Conservation (phyloP, 257 asterid species). For the Solanum peruvianum region DNA sequence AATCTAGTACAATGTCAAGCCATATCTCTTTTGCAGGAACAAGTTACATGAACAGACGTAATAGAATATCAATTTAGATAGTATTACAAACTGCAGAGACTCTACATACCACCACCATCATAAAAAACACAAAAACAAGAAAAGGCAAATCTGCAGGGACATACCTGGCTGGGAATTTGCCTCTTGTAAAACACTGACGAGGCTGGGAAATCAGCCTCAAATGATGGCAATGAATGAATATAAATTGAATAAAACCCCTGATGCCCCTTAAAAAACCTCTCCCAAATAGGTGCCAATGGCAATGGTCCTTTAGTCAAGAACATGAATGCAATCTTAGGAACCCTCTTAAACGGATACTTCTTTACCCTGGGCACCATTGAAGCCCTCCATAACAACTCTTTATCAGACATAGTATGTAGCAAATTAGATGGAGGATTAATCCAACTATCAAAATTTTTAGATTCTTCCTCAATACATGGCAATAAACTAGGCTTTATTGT, state of each 20-base stretch:
- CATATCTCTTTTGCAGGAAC: not conserved
- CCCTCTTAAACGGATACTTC: constrained; percentile 36
- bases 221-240: constrained; percentile 34
- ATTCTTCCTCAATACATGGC: constrained; percentile 17
- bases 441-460: constrained; percentile 19
- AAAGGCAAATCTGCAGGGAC: not conserved
- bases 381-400: constrained; percentile 41
- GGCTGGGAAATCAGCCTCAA: constrained; percentile 15
- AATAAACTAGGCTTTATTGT: constrained; percentile 16
- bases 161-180: constrained; percentile 46
- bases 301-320: constrained; percentile 44
- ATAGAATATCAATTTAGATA: not conserved
- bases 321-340: constrained; percentile 45
- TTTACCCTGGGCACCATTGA: constrained; percentile 24
- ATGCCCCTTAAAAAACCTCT: constrained; percentile 34
- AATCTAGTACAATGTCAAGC: not conserved
- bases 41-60: not conserved
- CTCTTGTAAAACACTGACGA: constrained; percentile 32
- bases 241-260: constrained; percentile 25
- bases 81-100: not conserved
- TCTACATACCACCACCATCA: not conserved
- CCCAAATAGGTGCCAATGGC: constrained; percentile 48
- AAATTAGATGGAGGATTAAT: constrained; percentile 32
- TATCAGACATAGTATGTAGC: constrained; percentile 34
- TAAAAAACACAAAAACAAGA: not conserved